These are phyloP conservation scores for Colletotrichum lini DNA, from an alignment of 2,329 filamentous ascomycete species.

Conservation along the genomic window DNA sequence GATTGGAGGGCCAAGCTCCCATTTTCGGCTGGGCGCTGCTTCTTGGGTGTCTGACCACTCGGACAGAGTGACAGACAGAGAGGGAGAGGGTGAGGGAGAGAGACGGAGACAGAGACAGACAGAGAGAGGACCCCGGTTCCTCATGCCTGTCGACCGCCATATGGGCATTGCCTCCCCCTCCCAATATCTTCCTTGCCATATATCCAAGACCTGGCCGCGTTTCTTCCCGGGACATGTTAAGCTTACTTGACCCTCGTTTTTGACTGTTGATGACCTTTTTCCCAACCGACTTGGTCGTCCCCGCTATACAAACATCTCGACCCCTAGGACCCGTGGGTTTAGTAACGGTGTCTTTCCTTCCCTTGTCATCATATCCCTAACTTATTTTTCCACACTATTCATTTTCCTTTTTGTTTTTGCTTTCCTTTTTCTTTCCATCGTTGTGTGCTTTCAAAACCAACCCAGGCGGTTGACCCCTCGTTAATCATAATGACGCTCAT, in stretches of 20 bases:
- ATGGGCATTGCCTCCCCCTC: slow-evolving; percentile 12
- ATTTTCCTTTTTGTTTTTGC: too few species aligned
- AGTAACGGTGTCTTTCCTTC: slow-evolving; percentile 43
- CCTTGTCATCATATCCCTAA: slow-evolving; percentile 19
- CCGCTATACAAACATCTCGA: slow-evolving; percentile 35
- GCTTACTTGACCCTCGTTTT: slow-evolving; percentile 34
- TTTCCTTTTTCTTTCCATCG: slow-evolving; percentile 13
- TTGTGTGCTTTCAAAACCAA: slow-evolving; percentile 13
- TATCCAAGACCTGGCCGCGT: slow-evolving; percentile 34
- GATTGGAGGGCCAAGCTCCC: slow-evolving; percentile 35
- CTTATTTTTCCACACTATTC: too few species aligned
- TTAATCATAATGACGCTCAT: slow-evolving; percentile 45
- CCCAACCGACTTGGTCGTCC: slow-evolving; percentile 15
- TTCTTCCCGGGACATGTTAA: slow-evolving; percentile 16
- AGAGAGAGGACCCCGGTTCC: too few species aligned
- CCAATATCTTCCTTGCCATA: slow-evolving; percentile 27
- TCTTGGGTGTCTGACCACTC: slow-evolving; percentile 32
- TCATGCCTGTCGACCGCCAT: slow-evolving; percentile 29
- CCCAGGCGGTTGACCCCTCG: slow-evolving; percentile 41
- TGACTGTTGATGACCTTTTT: slow-evolving; percentile 25
- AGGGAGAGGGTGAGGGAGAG: too few species aligned
- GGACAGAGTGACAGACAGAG: background rate
- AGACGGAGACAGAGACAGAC: too few species aligned
- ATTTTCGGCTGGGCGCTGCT: slow-evolving; percentile 27
- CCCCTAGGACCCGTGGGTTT: slow-evolving; percentile 42